Percentiles rank a stretch among this genome's conserved stretches.
Evolutionary conservation across 1,284 basidiomycete species (phyloP).

Genomic region (Trametes sp.): DNA sequence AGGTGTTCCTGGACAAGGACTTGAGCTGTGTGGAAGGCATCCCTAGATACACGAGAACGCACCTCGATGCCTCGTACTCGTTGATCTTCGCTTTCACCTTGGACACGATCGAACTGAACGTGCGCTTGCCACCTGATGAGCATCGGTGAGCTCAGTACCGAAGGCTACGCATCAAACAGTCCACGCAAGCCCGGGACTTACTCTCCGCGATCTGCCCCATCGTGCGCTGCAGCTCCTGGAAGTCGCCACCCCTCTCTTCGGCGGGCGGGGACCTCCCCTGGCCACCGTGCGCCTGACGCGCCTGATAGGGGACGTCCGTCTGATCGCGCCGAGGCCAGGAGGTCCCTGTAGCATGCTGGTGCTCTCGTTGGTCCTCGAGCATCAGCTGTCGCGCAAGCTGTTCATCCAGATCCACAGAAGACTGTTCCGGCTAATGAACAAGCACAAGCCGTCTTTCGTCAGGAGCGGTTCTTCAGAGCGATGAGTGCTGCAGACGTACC

Average conservation of each 20-base stretch:
- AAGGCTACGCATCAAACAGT: no score
- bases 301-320: conserved; percentile 34
- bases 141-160: background rate
- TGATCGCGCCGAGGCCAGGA: conserved; percentile 36
- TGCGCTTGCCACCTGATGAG: conserved; percentile 73
- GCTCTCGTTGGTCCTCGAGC: conserved; percentile 67
- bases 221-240: conserved; percentile 75
- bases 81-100: conserved; percentile 84
- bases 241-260: conserved; percentile 47
- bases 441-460: background rate
- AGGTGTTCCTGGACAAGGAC: conserved; percentile 11
- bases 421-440: conserved; percentile 13
- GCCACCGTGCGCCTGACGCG: conserved; percentile 32
- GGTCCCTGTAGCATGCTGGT: conserved; percentile 36
- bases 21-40: background rate
- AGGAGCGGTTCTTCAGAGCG: background rate
- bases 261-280: conserved; percentile 14
- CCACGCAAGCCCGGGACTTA: conserved; percentile 35
- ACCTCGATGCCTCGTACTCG: conserved; percentile 67
- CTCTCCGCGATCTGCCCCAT: conserved; percentile 79
- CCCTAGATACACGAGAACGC: conserved; percentile 13
- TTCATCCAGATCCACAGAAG: conserved; percentile 66
- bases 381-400: conserved; percentile 74
- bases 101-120: conserved; percentile 70
- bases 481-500: conserved; percentile 29